Percentiles rank a stretch among this genome's conserved stretches.
Evolutionary conservation across 805 yeast species (phyloP).

Genomic region (Scheffersomyces ergatensis): DNA sequence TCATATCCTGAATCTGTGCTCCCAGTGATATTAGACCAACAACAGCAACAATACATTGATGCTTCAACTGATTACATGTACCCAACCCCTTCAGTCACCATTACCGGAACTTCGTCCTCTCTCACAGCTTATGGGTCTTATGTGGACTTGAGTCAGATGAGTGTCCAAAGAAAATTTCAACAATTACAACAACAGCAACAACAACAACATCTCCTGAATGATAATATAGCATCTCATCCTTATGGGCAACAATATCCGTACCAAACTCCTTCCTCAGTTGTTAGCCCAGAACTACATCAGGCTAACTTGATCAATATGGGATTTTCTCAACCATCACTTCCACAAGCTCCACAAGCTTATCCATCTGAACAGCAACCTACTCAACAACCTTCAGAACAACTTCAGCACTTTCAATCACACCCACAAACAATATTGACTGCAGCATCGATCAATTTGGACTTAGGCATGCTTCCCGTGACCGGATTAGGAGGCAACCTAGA

Average conservation of each 20-base stretch:
- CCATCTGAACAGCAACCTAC: neutral
- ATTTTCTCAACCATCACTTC: neutral
- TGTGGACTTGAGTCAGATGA: slow-evolving; percentile 12
- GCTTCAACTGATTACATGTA: neutral
- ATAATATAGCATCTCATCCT: slow-evolving; percentile 1
- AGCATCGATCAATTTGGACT: neutral
- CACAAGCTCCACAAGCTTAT: neutral
- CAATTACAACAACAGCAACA: slow-evolving; percentile 14
- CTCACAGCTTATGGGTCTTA: neutral
- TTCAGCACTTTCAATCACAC: neutral
- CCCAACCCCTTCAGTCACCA: neutral
- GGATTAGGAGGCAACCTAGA: neutral
- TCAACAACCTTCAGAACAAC: neutral
- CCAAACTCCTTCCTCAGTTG: neutral
- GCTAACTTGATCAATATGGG: neutral
- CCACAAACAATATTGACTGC: neutral
- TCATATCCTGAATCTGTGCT: neutral
- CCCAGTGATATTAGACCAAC: neutral
- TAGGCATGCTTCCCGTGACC: neutral
- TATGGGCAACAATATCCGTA: neutral
- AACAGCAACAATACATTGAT: too few species aligned
- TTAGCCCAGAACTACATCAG: neutral
- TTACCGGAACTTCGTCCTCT: neutral
- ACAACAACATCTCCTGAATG: too few species aligned
- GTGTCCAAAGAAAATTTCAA: slow-evolving; percentile 18